Evolutionary conservation across 495 filamentous ascomycete genomes (phyloP), one percentile per base, ranked within the genome.

Genomic region (Immersiella caudata): DNA sequence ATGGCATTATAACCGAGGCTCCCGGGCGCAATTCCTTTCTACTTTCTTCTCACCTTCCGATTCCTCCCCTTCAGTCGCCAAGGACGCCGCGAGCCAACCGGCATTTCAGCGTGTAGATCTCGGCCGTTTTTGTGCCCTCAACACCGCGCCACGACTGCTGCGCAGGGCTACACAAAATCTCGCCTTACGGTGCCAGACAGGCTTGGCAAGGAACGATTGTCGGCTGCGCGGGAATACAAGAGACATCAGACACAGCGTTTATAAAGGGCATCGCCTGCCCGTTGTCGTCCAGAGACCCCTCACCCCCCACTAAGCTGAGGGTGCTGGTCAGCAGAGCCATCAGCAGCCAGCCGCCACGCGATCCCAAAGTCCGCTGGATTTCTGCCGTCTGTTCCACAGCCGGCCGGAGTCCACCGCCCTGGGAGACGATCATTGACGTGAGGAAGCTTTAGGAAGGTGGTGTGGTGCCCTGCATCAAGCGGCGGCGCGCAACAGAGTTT

Each of bases 91-190:
- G 33, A 75, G 71, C 60, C 73, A 66, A 68, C 67, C 69, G 67
- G 67, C 68, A 69, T 71, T 67, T 49, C 57, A 68, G 66, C 18
- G 57, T 64, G 73, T 76, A 73, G 74, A 75, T 75, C 73, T 73
- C 69, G 66, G 49, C 73, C 69, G 51, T 59, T 73, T 71, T 72
- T 62, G 73, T 65, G 51, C 40, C 67, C 40, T 68, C 66, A 61
- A 61, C 60, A 74, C 63, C 33, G 65, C 74, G 73, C 74, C 73
- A 75, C 70, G 70, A 67, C 55, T 66, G 46, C 67, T 68, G 51
- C 33, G 60, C 64, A 64, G 65, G 72, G 75, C 71, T 68, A 77
- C 75, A 77, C 75, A 71, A n/a, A 77, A 74, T 73, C 74, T 74
- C 70, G 70, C 69, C 69, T 70, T 68, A 46, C 40, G 46, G 64